These are phyloP conservation scores for Viscum album DNA, from an alignment of 177 flowering plant species.

Conservation along the genomic window DNA sequence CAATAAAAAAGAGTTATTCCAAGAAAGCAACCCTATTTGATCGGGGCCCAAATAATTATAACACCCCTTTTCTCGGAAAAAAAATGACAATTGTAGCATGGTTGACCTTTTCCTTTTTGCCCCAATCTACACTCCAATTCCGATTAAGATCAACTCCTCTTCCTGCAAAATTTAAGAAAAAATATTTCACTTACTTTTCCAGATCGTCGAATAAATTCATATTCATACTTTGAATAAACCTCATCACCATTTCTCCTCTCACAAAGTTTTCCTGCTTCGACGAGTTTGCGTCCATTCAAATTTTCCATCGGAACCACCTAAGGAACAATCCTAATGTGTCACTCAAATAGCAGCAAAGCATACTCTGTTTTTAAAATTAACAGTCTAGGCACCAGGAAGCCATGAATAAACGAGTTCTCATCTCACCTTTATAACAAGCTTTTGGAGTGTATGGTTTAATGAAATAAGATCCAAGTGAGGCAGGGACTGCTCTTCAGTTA, in stretches of 20 bases:
- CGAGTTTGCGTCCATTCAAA: conserved; percentile 80
- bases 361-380: neutral
- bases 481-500: conserved; percentile 59
- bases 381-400: neutral
- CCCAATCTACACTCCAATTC: conserved; percentile 99
- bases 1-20: too few relatives aligned
- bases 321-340: conserved; percentile 11
- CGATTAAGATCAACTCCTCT: conserved; percentile 99
- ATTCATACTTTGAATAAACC: conserved; percentile 9
- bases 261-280: conserved; percentile 88
- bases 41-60: too few relatives aligned
- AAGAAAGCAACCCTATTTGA: too few relatives aligned
- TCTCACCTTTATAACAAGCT: conserved; percentile 67
- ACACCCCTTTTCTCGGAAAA: too few relatives aligned
- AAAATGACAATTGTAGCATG: too few relatives aligned
- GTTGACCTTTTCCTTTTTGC: conserved; percentile 87
- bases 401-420: too few relatives aligned
- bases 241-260: conserved; percentile 87
- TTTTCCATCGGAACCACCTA: conserved; percentile 97
- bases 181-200: conserved; percentile 11
- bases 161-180: conserved; percentile 39
- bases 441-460: conserved; percentile 54
- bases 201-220: neutral
- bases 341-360: neutral
- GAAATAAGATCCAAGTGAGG: conserved; percentile 33